A percentile compares a stretch with the other conserved stretches of the same genome.
Conservation (phyloP, 176 grass and related monocot genomes). For the Carex scoparia region DNA sequence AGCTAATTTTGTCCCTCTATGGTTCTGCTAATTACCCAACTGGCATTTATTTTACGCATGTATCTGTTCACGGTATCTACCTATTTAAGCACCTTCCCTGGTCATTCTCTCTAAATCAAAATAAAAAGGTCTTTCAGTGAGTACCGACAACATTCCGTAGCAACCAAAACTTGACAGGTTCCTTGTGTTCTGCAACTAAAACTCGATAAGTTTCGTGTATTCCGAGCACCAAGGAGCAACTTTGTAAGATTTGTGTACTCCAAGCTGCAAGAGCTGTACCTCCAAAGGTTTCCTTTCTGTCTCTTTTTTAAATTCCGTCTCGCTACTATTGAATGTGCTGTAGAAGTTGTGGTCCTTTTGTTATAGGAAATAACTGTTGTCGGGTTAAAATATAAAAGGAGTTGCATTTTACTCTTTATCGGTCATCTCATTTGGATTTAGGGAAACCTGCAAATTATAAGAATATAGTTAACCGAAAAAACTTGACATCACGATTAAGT, state of each 20-base stretch:
- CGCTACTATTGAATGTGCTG: not conserved
- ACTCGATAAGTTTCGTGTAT: not conserved
- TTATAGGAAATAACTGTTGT: not conserved
- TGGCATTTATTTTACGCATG: not conserved
- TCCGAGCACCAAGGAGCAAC: not conserved
- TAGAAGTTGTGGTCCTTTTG: not conserved
- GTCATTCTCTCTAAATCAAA: not conserved
- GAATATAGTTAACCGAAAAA: not conserved
- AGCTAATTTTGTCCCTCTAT: not conserved
- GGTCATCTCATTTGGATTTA: not conserved
- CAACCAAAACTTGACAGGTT: no score
- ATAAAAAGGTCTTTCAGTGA: not conserved
- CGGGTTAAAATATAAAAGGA: not conserved
- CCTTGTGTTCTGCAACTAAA: not conserved
- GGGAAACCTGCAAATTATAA: not conserved
- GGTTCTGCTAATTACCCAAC: not conserved
- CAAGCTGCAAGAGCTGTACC: not conserved
- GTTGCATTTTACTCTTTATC: not conserved
- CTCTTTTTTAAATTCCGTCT: not conserved
- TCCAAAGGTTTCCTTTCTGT: not conserved
- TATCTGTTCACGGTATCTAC: no score
- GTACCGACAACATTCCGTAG: no score
- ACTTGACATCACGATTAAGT: no score
- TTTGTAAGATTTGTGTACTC: not conserved
- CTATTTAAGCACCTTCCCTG: no score